Percentiles rank a stretch among this genome's conserved stretches.
Conservation (phyloP, 306 rosid genomes). For the Cicer yamashitae region DNA sequence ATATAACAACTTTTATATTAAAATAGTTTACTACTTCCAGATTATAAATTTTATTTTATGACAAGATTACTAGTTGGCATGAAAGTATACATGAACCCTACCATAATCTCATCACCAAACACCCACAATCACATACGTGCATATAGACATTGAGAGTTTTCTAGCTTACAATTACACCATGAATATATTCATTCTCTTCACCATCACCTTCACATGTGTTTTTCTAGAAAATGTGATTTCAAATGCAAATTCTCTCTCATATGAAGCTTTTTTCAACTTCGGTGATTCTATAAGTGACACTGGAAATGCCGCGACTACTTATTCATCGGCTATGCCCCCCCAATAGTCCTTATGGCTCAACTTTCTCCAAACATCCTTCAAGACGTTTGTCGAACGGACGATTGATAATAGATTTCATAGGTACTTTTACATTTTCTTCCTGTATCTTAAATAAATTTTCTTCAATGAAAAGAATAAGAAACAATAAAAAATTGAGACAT, state of each 20-base stretch:
- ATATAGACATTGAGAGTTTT: background rate
- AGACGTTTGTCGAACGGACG: constrained; percentile 57
- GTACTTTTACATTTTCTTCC: constrained; percentile 9
- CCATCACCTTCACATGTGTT: too few species aligned
- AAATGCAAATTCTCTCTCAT: background rate
- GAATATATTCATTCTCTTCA: background rate
- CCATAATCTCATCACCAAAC: background rate
- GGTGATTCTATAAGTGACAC: constrained; percentile 64
- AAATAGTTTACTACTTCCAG: background rate
- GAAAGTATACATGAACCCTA: background rate
- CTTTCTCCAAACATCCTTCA: constrained; percentile 44
- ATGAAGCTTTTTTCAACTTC: constrained; percentile 55
- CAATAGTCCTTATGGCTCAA: constrained; percentile 54
- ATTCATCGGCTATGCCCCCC: background rate
- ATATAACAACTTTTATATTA: background rate
- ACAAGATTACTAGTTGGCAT: background rate
- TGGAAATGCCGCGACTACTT: constrained; percentile 30
- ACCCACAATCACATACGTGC: background rate
- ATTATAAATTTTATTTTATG: background rate
- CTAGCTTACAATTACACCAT: background rate
- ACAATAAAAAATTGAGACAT: background rate
- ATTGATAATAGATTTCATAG: constrained; percentile 57
- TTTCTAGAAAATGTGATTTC: background rate
- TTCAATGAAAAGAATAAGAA: background rate
- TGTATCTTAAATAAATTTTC: background rate